Evolutionary conservation across 1,284 basidiomycete genomes (phyloP).

Genomic region (Coniophora puteana): DNA sequence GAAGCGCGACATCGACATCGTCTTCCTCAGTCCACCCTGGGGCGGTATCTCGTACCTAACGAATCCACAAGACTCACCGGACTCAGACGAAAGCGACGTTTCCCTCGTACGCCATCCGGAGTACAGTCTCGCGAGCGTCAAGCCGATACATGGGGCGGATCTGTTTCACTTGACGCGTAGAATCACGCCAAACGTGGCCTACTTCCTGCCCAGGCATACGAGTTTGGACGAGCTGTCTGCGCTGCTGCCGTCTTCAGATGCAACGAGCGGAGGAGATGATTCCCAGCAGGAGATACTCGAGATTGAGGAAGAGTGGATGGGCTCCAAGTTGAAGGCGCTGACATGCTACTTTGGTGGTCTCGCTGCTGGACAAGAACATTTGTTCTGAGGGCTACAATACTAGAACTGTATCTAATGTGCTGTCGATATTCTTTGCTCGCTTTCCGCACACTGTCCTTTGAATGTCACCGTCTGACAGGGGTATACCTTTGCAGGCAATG

Average conservation of each 20-base stretch:
- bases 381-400: slow-evolving; percentile 37
- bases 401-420: neutral
- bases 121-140: slow-evolving; percentile 70
- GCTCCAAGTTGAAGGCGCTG: slow-evolving; percentile 76
- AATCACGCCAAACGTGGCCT: slow-evolving; percentile 82
- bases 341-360: slow-evolving; percentile 83
- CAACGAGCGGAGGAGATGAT: slow-evolving; percentile 12
- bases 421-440: too few relatives aligned
- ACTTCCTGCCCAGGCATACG: slow-evolving; percentile 87
- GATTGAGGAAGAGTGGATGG: slow-evolving; percentile 90
- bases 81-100: slow-evolving; percentile 6
- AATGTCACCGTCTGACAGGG: too few relatives aligned
- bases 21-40: slow-evolving; percentile 94
- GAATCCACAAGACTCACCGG: slow-evolving; percentile 22
- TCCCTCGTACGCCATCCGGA: slow-evolving; percentile 38
- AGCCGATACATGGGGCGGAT: slow-evolving; percentile 78
- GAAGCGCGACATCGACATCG: slow-evolving; percentile 66
- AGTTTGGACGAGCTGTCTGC: slow-evolving; percentile 69
- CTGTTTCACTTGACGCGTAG: slow-evolving; percentile 72
- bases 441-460: too few relatives aligned
- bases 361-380: slow-evolving; percentile 56
- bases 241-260: slow-evolving; percentile 34
- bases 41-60: slow-evolving; percentile 76
- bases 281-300: slow-evolving; percentile 59
- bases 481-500: too few relatives aligned